These are phyloP conservation scores for Calcarisporium arbuscula DNA, from an alignment of 2,329 filamentous ascomycete species.

Conservation along the genomic window DNA sequence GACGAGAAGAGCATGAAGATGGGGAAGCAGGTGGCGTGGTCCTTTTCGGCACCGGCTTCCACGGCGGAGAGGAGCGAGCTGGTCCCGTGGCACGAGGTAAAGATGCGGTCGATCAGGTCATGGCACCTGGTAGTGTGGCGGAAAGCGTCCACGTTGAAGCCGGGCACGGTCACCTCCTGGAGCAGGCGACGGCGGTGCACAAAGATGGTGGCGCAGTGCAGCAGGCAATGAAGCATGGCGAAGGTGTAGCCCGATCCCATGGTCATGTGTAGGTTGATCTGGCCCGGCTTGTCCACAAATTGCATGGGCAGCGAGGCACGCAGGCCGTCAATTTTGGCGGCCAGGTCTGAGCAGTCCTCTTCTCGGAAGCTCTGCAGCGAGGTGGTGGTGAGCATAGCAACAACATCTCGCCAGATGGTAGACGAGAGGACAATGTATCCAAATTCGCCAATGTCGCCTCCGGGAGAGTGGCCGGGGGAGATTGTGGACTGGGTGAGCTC, in stretches of 20 bases:
- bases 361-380: slow-evolving; percentile 47
- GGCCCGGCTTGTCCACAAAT: slow-evolving; percentile 54
- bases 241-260: slow-evolving; percentile 59
- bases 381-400: slow-evolving; percentile 53
- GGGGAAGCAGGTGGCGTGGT: slow-evolving; percentile 52
- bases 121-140: slow-evolving; percentile 43
- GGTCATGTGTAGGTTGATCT: slow-evolving; percentile 56
- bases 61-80: slow-evolving; percentile 49
- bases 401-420: slow-evolving; percentile 55
- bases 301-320: slow-evolving; percentile 50
- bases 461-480: slow-evolving; percentile 29
- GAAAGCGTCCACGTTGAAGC: slow-evolving; percentile 49
- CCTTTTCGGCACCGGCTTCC: slow-evolving; percentile 51
- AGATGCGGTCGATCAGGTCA: slow-evolving; percentile 49
- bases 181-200: slow-evolving; percentile 54
- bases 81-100: slow-evolving; percentile 53
- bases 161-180: slow-evolving; percentile 47
- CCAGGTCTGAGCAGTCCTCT: slow-evolving; percentile 43
- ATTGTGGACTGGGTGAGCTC: slow-evolving; percentile 29
- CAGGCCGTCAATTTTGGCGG: slow-evolving; percentile 49
- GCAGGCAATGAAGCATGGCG: slow-evolving; percentile 55
- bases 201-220: slow-evolving; percentile 56
- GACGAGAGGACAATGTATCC: slow-evolving; percentile 56
- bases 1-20: slow-evolving; percentile 59
- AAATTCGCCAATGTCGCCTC: slow-evolving; percentile 54